Evolutionary conservation across 2,329 filamentous ascomycete species (phyloP), one percentile per base, ranked within the genome.

Genomic region (Didymella segeticola): DNA sequence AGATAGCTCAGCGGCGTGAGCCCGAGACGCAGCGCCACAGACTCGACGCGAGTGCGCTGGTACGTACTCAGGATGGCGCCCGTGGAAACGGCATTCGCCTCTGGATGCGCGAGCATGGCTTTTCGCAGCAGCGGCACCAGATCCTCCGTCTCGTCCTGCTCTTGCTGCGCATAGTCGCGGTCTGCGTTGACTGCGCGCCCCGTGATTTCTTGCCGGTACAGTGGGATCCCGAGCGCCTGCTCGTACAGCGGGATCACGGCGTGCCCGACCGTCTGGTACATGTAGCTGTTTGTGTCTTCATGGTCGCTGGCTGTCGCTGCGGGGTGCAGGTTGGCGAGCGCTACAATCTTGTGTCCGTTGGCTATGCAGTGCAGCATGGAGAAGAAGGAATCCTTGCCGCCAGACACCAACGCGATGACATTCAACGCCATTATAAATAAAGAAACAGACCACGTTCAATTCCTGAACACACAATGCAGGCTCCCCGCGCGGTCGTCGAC

Each of bases 231-330:
- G 1, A 96, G 86, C 27, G 91, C 92, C 41, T 84, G 75, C 56
- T 88, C 87, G 72, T 97, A 98, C 14, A 96, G 82, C 2, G 93
- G 91, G 52, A 98, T 88, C 15, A 97, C 80, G 53, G 86, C 83
- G 75, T 98, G 91, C 11, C 95, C 95, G 56, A 97, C 90, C 3
- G 95, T 99, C 80, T 99, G 95, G 80, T 98, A 99, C 95, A 99
- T 99, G 86, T 95, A 98, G 78, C 93, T 97, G 76, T 99, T 91
- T 65, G 96, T 82, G 73, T 98, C 90, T 50, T 82, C 77, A 58
- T 81, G 79, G 26, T 57, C 49, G 47, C 47, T 57, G 41, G 57
- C 33, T 7, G 55, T 51, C 14, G 52, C 33, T 10, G 78, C 43
- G 14, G 91, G 93, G 71, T 93, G 84, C 49, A 99, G 80, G 75